phyloP scores from a whole-genome alignment of 805 yeast genomes.

The Torulaspora gathmanii region DNA sequence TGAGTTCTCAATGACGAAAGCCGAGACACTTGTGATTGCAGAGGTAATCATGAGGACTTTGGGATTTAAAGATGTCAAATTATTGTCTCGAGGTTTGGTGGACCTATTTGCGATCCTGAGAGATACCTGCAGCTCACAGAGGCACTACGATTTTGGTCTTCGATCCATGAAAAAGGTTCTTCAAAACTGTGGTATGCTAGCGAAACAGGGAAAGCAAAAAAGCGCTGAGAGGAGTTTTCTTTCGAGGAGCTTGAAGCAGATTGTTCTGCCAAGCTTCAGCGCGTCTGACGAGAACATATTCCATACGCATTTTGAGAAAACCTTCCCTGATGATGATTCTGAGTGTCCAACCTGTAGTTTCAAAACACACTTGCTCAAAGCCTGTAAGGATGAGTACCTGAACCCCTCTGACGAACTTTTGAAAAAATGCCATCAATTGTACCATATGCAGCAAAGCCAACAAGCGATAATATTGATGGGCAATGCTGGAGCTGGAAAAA shows the following conservation, averaged over 20 bases:
- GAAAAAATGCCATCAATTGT: slow-evolving; percentile 55
- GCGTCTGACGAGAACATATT: slow-evolving; percentile 48
- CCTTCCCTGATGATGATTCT: slow-evolving; percentile 14
- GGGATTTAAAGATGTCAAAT: slow-evolving; percentile 52
- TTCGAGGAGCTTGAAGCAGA: slow-evolving; percentile 51
- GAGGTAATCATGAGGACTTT: slow-evolving; percentile 68
- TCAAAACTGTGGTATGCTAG: slow-evolving; percentile 50
- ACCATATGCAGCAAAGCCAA: slow-evolving; percentile 55
- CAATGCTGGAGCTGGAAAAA: slow-evolving; percentile 67
- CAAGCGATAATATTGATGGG: slow-evolving; percentile 85
- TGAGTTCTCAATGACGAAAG: slow-evolving; percentile 64
- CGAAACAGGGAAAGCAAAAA: slow-evolving; percentile 24
- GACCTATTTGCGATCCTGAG: slow-evolving; percentile 49
- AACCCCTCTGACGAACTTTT: slow-evolving; percentile 42
- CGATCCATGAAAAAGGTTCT: slow-evolving; percentile 72
- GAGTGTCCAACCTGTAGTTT: slow-evolving; percentile 24
- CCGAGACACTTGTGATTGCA: slow-evolving; percentile 65
- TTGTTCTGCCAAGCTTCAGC: slow-evolving; percentile 64
- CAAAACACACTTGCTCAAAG: slow-evolving; percentile 16
- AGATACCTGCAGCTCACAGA: slow-evolving; percentile 45
- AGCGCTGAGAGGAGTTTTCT: slow-evolving; percentile 33
- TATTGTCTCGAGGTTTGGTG: slow-evolving; percentile 47
- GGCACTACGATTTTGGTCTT: slow-evolving; percentile 87
- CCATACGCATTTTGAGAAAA: slow-evolving; percentile 13
- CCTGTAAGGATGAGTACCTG: slow-evolving; percentile 36